Percentiles rank a stretch among this genome's conserved stretches.
phyloP scores from a whole-genome alignment of 129 eudicot genomes.

The Ambrosia artemisiifolia region DNA sequence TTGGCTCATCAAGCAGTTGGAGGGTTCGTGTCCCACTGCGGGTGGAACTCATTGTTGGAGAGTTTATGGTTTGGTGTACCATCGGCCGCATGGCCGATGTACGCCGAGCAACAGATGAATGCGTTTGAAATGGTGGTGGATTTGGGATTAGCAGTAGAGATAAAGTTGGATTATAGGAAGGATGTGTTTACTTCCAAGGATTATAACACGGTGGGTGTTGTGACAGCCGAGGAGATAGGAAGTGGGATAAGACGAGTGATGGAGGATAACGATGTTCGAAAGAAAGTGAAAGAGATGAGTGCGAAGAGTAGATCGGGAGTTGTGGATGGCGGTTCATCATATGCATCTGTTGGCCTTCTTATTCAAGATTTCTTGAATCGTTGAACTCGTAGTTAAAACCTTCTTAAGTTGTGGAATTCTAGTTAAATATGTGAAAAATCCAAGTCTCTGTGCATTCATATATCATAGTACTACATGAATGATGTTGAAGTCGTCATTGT shows the following conservation, averaged over 20 bases:
- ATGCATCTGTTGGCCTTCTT: conserved; percentile 21
- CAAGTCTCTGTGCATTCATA: too few species aligned
- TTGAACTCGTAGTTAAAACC: too few species aligned
- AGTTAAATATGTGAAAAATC: too few species aligned
- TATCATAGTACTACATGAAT: too few species aligned
- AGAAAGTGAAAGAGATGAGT: conserved; percentile 28
- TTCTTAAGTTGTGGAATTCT: too few species aligned
- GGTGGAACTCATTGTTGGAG: conserved; percentile 37
- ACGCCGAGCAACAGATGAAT: conserved; percentile 39
- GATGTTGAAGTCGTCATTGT: too few species aligned
- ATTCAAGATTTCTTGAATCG: conserved; percentile 11
- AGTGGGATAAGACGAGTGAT: conserved; percentile 27
- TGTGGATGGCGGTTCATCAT: conserved; percentile 34
- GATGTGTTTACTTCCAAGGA: not conserved
- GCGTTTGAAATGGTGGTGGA: conserved; percentile 39
- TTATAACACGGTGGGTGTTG: not conserved
- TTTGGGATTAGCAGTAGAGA: conserved; percentile 31
- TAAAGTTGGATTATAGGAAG: conserved; percentile 20
- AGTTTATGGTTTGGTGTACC: conserved; percentile 36
- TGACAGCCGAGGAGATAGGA: conserved; percentile 12
- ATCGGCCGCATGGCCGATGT: conserved; percentile 33
- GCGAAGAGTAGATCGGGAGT: conserved; percentile 27
- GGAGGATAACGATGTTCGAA: conserved; percentile 13
- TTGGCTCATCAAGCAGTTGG: conserved; percentile 28
- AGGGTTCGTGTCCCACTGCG: conserved; percentile 41